Conservation (phyloP, 441 rosid species). For the Populus tomentosa region DNA sequence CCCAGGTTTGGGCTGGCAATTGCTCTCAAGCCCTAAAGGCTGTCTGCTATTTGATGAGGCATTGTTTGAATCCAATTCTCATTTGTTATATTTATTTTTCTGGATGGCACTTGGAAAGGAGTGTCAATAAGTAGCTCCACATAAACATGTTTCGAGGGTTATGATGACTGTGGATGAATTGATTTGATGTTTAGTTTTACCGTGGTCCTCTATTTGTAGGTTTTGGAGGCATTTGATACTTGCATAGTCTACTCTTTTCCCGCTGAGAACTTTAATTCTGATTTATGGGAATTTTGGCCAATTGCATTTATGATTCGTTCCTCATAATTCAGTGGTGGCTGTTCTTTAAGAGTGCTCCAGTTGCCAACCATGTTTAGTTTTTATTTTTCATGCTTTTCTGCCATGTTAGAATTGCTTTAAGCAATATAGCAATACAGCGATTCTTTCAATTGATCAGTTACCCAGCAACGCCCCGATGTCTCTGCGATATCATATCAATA, state of each 20-base stretch:
- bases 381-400: neutral
- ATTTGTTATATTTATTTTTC: neutral
- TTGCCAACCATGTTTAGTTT: too few relatives aligned
- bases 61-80: neutral
- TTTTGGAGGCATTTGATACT: neutral
- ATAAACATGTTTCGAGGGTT: conserved; percentile 15
- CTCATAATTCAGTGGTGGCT: too few relatives aligned
- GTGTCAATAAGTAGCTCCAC: conserved; percentile 31
- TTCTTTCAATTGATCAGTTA: too few relatives aligned
- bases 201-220: conserved; percentile 7
- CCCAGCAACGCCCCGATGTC: too few relatives aligned
- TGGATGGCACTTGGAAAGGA: conserved; percentile 13
- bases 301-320: neutral
- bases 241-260: neutral
- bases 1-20: conserved; percentile 78
- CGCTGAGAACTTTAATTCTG: neutral
- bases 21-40: conserved; percentile 63
- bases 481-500: too few relatives aligned
- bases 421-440: neutral
- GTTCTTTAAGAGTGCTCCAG: too few relatives aligned
- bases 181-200: conserved; percentile 12
- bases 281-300: neutral
- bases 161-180: conserved; percentile 20
- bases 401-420: neutral
- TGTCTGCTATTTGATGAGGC: neutral